Conservation (phyloP, 2,329 filamentous ascomycete species). For the Aulographum hederae region DNA sequence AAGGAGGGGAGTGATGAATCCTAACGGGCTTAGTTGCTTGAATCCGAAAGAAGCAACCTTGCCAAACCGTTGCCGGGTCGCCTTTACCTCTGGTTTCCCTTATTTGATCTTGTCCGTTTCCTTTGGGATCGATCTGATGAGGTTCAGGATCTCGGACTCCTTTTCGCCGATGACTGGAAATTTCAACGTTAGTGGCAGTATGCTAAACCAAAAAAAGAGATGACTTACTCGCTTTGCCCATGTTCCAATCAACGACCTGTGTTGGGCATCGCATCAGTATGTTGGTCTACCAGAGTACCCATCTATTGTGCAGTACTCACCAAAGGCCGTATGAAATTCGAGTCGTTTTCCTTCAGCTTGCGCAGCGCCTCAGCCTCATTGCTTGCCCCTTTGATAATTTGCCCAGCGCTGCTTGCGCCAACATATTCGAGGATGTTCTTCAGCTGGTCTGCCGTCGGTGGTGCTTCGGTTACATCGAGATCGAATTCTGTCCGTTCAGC, state of each 20-base stretch:
- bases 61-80: no score
- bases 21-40: no score
- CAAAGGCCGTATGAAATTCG: conserved; percentile 57
- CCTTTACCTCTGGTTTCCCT: no score
- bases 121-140: conserved; percentile 44
- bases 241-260: conserved; percentile 79
- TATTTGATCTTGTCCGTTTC: conserved; percentile 9
- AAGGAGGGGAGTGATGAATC: no score
- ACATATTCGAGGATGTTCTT: conserved; percentile 72
- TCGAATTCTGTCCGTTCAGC: conserved; percentile 56
- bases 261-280: conserved; percentile 1
- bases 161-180: conserved; percentile 46
- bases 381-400: conserved; percentile 57
- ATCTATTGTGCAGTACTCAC: no score
- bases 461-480: conserved; percentile 62
- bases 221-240: conserved; percentile 52
- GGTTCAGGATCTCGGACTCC: conserved; percentile 75
- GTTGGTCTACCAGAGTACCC: conserved; percentile 1
- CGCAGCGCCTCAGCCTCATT: conserved; percentile 62
- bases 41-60: no score
- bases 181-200: conserved; percentile 2
- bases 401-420: conserved; percentile 39
- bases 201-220: neutral
- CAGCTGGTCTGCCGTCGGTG: conserved; percentile 68
- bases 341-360: conserved; percentile 51